Percentiles rank a stretch among this genome's conserved stretches.
These are phyloP conservation scores for Pholiota microspora DNA, from an alignment of 768 basidiomycete genomes.

Conservation along the genomic window DNA sequence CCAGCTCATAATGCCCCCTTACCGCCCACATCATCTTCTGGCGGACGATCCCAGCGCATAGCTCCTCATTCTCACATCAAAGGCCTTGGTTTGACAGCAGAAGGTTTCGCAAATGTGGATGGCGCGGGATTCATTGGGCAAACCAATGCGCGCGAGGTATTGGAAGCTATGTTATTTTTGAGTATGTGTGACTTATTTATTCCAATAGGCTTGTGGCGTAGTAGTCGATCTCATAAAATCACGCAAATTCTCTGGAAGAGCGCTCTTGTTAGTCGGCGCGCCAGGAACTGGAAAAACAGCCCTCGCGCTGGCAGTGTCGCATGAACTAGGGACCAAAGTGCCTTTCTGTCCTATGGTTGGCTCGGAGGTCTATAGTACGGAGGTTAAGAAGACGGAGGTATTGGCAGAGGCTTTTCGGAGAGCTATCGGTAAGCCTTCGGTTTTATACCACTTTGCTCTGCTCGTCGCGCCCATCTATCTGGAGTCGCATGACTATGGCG, in stretches of 20 bases:
- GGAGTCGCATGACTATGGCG: slow-evolving; percentile 4
- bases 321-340: slow-evolving; percentile 91
- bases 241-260: slow-evolving; percentile 91
- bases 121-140: slow-evolving; percentile 92
- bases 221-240: slow-evolving; percentile 88
- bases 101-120: slow-evolving; percentile 73
- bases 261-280: slow-evolving; percentile 88
- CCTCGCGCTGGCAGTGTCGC: slow-evolving; percentile 90
- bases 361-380: slow-evolving; percentile 92
- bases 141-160: slow-evolving; percentile 83
- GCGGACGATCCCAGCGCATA: slow-evolving; percentile 72
- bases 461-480: neutral
- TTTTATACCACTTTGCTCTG: slow-evolving; percentile 13
- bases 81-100: slow-evolving; percentile 85
- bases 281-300: slow-evolving; percentile 99
- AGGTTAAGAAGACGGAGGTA: slow-evolving; percentile 99
- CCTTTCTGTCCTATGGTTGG: slow-evolving; percentile 99
- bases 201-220: slow-evolving; percentile 80
- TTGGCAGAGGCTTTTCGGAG: slow-evolving; percentile 91
- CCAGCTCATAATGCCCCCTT: slow-evolving; percentile 74
- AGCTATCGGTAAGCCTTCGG: slow-evolving; percentile 77
- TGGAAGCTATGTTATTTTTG: slow-evolving; percentile 5
- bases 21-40: slow-evolving; percentile 60
- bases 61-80: slow-evolving; percentile 97
- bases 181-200: neutral